These are phyloP conservation scores for Globisporangium ultimum DNA, from an alignment of 352 stramenopile genomes.

Conservation along the genomic window DNA sequence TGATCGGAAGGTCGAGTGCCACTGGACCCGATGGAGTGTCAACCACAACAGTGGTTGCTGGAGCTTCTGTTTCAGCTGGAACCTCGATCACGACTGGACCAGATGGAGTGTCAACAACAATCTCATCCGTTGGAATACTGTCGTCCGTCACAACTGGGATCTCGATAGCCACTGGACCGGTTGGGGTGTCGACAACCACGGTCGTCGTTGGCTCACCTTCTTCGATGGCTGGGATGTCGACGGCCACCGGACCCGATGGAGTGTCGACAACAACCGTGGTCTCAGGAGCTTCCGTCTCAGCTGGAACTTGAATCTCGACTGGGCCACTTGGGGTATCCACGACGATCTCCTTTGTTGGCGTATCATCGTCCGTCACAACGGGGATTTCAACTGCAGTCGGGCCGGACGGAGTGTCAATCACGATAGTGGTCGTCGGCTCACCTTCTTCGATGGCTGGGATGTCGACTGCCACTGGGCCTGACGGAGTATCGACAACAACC, in stretches of 20 bases:
- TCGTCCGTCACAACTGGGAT: conserved; percentile 1
- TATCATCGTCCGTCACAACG: conserved; percentile 1
- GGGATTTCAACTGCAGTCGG: not conserved
- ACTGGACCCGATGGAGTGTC: not conserved
- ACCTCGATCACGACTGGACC: conserved; percentile 7
- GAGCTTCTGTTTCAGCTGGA: not conserved
- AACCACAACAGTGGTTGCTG: no score
- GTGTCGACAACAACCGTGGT: conserved; percentile 2
- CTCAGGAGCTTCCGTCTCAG: not conserved
- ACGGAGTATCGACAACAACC: conserved; percentile 4
- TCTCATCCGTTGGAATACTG: not conserved
- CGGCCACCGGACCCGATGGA: not conserved
- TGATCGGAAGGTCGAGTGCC: not conserved
- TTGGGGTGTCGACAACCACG: conserved; percentile 8
- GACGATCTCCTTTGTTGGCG: conserved; percentile 6
- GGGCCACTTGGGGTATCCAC: conserved; percentile 12
- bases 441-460: not conserved
- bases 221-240: conserved; percentile 1
- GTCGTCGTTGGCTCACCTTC: not conserved
- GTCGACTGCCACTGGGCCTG: not conserved
- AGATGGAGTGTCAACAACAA: conserved; percentile 6
- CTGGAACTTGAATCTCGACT: conserved; percentile 6
- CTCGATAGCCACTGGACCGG: not conserved
- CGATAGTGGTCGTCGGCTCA: not conserved
- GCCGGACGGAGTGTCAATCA: conserved; percentile 7